A percentile compares a stretch with the other conserved stretches of the same genome.
These are phyloP conservation scores for Friedmanniomyces endolithicus DNA, from an alignment of 495 filamentous ascomycete species.

Conservation along the genomic window DNA sequence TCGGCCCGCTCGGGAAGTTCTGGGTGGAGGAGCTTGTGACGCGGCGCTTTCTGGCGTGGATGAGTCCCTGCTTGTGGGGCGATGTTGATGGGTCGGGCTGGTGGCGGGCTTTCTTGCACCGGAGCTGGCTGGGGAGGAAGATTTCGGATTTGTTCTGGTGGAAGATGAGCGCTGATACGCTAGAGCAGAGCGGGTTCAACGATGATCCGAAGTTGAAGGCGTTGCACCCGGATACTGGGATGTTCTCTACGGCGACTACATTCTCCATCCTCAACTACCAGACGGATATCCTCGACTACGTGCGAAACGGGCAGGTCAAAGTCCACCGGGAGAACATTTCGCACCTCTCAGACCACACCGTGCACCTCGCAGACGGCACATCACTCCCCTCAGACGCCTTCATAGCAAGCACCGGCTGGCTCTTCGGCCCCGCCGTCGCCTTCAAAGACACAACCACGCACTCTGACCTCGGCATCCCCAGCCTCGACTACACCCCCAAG, in stretches of 20 bases:
- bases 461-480: slow-evolving; percentile 18
- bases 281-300: slow-evolving; percentile 5
- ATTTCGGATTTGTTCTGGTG: slow-evolving; percentile 43
- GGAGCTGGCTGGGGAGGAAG: slow-evolving; percentile 4
- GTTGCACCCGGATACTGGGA: slow-evolving; percentile 49
- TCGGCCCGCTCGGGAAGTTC: slow-evolving; percentile 34
- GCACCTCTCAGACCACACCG: slow-evolving; percentile 35
- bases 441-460: slow-evolving; percentile 40
- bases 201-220: slow-evolving; percentile 50
- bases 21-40: slow-evolving; percentile 54
- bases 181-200: slow-evolving; percentile 46
- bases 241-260: slow-evolving; percentile 42
- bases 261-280: slow-evolving; percentile 9
- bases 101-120: neutral
- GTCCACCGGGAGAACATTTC: slow-evolving; percentile 53
- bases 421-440: slow-evolving; percentile 45
- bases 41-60: neutral
- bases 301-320: slow-evolving; percentile 39
- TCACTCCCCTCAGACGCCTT: slow-evolving; percentile 47
- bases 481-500: neutral
- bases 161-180: slow-evolving; percentile 47
- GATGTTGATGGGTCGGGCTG: neutral
- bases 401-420: slow-evolving; percentile 40
- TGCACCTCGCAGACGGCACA: slow-evolving; percentile 47
- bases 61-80: slow-evolving; percentile 4